Base-by-base conservation (phyloP, 306 rosid species). In the Psophocarpus tetragonolobus region DNA sequence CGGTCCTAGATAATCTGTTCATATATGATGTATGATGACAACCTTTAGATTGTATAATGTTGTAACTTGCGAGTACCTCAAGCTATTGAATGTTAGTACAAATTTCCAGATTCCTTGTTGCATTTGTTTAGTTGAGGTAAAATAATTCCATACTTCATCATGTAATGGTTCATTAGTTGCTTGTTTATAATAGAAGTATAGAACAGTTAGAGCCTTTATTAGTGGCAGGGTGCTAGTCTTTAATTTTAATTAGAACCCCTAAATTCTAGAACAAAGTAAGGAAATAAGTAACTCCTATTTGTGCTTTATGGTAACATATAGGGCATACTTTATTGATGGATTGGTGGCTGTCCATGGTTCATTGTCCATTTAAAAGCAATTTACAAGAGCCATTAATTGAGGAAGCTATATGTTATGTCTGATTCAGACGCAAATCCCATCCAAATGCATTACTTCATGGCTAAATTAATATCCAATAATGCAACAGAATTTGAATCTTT, bases 1-100 rank as follows among this genome's bases (percentile, higher is more conserved):
- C 66, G 74, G 74, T 79, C 82, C 79, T 41, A 76, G 50, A 67
- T 80, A 24, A 80, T 75, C 51, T 85, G 42, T 67, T 82, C 85
- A 56, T 68, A 57, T 42, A 23, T 45, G 67, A 68, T 71, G 70
- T 21, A 66, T 66, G 69, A 81, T 64, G 50, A 61, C 29, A 42
- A 50, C 76, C 85, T 81, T 68, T 27, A 44, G 48, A 56, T 64
- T 68, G 75, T 41, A 53, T 35, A 60, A 68, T 68, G 61, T 74
- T 76, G 70, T 58, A 68, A 44, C 65, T 82, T 72, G 44, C 32
- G 64, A 45, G 75, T 79, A 67, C 48, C 70, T 41, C 64, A 75
- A 71, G 60, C 69, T 69, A 58, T 64, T 73, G 76, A 32, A 48
- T 63, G 2, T 65, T 44, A 17, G 75, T 75, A 76, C 71, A 41